Evolutionary conservation across 2,329 filamentous ascomycete species (phyloP).

Genomic region (Colletotrichum aenigma): DNA sequence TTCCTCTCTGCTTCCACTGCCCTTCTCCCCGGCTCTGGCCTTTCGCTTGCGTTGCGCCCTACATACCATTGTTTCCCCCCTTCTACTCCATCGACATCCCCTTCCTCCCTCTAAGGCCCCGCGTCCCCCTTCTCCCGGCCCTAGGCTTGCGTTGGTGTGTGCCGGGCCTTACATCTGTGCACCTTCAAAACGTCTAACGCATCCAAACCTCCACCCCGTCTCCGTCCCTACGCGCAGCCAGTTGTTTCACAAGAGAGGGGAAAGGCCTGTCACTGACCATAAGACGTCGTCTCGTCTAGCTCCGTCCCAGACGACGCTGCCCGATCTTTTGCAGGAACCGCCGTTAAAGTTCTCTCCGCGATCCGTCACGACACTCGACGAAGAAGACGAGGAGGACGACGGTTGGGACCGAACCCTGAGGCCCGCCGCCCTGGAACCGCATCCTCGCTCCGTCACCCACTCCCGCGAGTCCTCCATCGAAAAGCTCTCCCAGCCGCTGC

Average conservation of each 20-base stretch:
- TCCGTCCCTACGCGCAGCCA: slow-evolving; percentile 25
- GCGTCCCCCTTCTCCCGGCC: not conserved
- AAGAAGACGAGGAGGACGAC: slow-evolving; percentile 53
- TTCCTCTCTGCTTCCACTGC: not conserved
- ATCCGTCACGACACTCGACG: slow-evolving; percentile 54
- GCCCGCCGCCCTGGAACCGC: slow-evolving; percentile 45
- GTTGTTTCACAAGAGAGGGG: slow-evolving; percentile 35
- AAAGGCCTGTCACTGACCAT: slow-evolving; percentile 21
- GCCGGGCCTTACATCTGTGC: slow-evolving; percentile 19
- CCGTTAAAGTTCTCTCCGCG: slow-evolving; percentile 56
- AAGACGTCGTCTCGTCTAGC: slow-evolving; percentile 39
- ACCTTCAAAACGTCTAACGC: slow-evolving; percentile 21
- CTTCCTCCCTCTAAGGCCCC: not conserved
- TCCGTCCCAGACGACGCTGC: slow-evolving; percentile 64
- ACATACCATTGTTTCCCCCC: not conserved
- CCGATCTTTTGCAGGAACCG: slow-evolving; percentile 58
- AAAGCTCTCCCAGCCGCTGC: slow-evolving; percentile 44
- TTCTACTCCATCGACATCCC: not conserved
- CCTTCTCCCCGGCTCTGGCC: not conserved
- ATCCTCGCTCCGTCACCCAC: slow-evolving; percentile 48
- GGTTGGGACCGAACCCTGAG: slow-evolving; percentile 58
- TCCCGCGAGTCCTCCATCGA: slow-evolving; percentile 65
- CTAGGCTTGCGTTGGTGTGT: slow-evolving; percentile 7
- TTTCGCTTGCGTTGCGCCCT: not conserved
- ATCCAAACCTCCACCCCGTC: slow-evolving; percentile 18